Evolutionary conservation across 805 yeast genomes (phyloP).

Genomic region (Limtongia smithiae): DNA sequence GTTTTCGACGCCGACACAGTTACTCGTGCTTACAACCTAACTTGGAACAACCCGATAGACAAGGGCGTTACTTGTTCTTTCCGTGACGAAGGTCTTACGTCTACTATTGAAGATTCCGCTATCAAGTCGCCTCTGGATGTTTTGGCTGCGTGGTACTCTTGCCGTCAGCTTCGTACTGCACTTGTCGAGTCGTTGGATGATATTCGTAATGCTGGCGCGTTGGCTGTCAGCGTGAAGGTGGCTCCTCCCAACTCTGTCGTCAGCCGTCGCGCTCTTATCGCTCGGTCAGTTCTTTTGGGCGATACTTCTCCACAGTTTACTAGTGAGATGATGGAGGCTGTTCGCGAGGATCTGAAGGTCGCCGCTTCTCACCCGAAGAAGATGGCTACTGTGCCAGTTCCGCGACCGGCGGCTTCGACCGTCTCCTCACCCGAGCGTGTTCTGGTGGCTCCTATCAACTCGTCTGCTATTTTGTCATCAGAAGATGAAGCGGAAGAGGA

Average conservation of each 20-base stretch:
- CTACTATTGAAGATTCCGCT: slow-evolving; percentile 29
- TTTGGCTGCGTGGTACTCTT: slow-evolving; percentile 35
- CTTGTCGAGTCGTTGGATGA: slow-evolving; percentile 27
- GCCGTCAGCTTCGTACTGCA: slow-evolving; percentile 30
- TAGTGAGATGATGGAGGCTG: slow-evolving; percentile 29
- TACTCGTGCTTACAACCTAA: slow-evolving; percentile 27
- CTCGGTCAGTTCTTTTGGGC: slow-evolving; percentile 34
- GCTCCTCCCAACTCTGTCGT: slow-evolving; percentile 34
- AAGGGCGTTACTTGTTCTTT: slow-evolving; percentile 15
- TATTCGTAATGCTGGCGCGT: slow-evolving; percentile 5
- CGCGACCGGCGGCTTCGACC: background rate
- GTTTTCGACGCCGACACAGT: slow-evolving; percentile 33
- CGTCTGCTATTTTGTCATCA: slow-evolving; percentile 9
- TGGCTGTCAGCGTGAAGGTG: slow-evolving; percentile 26
- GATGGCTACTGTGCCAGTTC: background rate
- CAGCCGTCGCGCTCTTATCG: slow-evolving; percentile 33
- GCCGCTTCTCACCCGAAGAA: slow-evolving; percentile 7
- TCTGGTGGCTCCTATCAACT: background rate
- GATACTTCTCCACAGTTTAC: slow-evolving; percentile 27
- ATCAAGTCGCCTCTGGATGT: slow-evolving; percentile 34
- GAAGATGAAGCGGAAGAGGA: slow-evolving; percentile 10
- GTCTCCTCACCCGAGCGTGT: background rate
- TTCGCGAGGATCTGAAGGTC: slow-evolving; percentile 26
- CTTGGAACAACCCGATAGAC: slow-evolving; percentile 20
- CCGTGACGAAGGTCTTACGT: slow-evolving; percentile 28